Evolutionary conservation across 495 filamentous ascomycete genomes (phyloP), one percentile per base, ranked within the genome.

Genomic region (Stereocaulon alpinum): DNA sequence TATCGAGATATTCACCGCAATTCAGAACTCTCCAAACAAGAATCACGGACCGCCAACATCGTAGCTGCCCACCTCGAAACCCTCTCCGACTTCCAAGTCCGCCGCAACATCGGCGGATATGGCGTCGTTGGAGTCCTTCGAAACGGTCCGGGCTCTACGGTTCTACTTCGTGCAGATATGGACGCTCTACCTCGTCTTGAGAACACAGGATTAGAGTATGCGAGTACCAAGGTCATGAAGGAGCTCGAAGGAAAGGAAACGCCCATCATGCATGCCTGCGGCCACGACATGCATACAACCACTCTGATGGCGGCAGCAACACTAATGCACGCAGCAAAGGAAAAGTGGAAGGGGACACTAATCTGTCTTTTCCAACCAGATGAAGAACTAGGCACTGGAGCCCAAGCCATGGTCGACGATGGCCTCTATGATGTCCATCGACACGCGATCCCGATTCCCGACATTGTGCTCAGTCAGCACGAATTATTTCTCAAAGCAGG

Each of bases 191-290:
- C 84, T 0, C 64, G 85, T 2, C 64, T 75, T 64, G 83, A 87
- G 61, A 63, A 72, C 37, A 85, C 81, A 0, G 75, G 73, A 0
- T 67, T 84, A 1, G 67, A 69, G 6, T 86, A 85, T 63, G 77
- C 80, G 0, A 83, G 80, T 65, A 72, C 63, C 15, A 62, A 62
- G 6, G 71, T 70, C 58, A 62, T 67, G 11, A 73, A 74, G 50
- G 72, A 78, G 61, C 59, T 61, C 4, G 67, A 78, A 24, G 82
- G 82, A 1, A 58, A 64, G 0, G 67, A 70, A 51, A 72, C 73
- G 44, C 78, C 80, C 0, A 79, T 83, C 2, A 85, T 85, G 83
- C 83, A 86, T 66, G 82, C 84, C 34, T 86, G 82, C 66, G 83
- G 83, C 1, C 84, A 87, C 59, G 84, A 87, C 62, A 77, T 81